Conservation (phyloP, 129 eudicot genomes). For the Flaveria brownii region DNA sequence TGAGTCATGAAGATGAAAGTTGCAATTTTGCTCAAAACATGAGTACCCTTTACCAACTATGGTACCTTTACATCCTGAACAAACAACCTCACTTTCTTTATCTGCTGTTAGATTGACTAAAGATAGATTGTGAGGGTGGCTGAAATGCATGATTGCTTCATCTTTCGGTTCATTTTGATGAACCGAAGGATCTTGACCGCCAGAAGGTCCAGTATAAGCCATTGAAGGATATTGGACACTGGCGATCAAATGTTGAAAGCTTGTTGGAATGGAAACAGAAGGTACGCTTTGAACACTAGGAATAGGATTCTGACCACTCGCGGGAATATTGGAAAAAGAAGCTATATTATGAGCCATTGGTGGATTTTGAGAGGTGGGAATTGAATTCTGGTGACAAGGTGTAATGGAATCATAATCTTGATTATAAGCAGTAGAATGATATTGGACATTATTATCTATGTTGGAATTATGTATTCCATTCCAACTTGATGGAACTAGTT, state of each 20-base stretch:
- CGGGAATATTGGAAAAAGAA: conserved; percentile 1
- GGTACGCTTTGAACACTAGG: background rate
- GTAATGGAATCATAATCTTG: conserved; percentile 8
- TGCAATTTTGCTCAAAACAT: conserved; percentile 36
- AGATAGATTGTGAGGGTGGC: conserved; percentile 54
- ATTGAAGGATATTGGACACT: background rate
- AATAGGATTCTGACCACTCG: conserved; percentile 7
- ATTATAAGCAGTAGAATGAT: conserved; percentile 14
- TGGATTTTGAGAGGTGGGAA: conserved; percentile 3
- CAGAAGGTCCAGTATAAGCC: background rate
- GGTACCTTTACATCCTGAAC: conserved; percentile 46
- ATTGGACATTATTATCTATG: conserved; percentile 12
- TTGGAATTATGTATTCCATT: conserved; percentile 42
- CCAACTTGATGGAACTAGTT: conserved; percentile 29
- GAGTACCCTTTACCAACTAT: conserved; percentile 30
- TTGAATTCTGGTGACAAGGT: background rate
- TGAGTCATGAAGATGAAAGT: conserved; percentile 42
- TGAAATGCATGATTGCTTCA: conserved; percentile 42
- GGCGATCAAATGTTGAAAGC: background rate
- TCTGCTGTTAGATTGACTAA: conserved; percentile 1
- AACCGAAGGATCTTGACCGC: background rate
- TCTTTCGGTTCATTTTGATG: conserved; percentile 9
- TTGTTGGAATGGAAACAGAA: conserved; percentile 4
- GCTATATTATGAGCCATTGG: conserved; percentile 14
- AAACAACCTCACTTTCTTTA: conserved; percentile 27